Evolutionary conservation across 352 stramenopile species (phyloP).

Genomic region (Pythium insidiosum): DNA sequence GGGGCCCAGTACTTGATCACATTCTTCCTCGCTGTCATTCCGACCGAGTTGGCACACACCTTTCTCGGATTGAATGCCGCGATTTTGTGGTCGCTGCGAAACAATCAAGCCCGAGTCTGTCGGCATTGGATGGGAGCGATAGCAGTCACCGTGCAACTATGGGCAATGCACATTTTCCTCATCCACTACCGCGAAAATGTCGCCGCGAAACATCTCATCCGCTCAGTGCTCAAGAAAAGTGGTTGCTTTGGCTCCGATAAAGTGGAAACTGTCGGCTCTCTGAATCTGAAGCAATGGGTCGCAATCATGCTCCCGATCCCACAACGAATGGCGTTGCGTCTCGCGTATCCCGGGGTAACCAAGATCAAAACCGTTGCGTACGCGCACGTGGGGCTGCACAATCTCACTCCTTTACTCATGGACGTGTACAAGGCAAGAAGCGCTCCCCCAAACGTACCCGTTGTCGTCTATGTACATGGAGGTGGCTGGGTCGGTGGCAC

Average conservation of each 20-base stretch:
- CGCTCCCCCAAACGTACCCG: constrained; percentile 39
- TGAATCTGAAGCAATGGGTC: constrained; percentile 43
- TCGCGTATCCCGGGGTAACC: constrained; percentile 42
- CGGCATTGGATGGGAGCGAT: constrained; percentile 37
- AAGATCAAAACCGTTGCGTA: constrained; percentile 50
- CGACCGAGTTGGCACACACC: constrained; percentile 55
- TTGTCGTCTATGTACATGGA: constrained; percentile 74
- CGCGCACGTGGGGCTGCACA: constrained; percentile 54
- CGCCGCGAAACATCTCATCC: constrained; percentile 29
- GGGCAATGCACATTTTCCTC: constrained; percentile 37
- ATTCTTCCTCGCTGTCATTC: constrained; percentile 48
- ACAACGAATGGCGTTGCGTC: constrained; percentile 33
- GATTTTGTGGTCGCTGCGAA: constrained; percentile 36
- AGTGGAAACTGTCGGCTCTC: constrained; percentile 30
- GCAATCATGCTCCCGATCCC: constrained; percentile 50
- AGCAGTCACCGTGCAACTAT: constrained; percentile 30
- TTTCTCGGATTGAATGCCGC: constrained; percentile 34
- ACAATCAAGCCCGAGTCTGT: constrained; percentile 28
- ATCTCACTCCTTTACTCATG: constrained; percentile 53
- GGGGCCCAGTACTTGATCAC: constrained; percentile 26
- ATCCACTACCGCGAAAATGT: constrained; percentile 34
- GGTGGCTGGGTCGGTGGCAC: constrained; percentile 67
- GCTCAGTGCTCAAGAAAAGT: constrained; percentile 24
- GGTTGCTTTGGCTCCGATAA: constrained; percentile 22
- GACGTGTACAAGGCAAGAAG: constrained; percentile 61